Evolutionary conservation across 2,329 filamentous ascomycete species (phyloP), one percentile per base, ranked within the genome.

Genomic region (Ophiostoma tasmaniense): DNA sequence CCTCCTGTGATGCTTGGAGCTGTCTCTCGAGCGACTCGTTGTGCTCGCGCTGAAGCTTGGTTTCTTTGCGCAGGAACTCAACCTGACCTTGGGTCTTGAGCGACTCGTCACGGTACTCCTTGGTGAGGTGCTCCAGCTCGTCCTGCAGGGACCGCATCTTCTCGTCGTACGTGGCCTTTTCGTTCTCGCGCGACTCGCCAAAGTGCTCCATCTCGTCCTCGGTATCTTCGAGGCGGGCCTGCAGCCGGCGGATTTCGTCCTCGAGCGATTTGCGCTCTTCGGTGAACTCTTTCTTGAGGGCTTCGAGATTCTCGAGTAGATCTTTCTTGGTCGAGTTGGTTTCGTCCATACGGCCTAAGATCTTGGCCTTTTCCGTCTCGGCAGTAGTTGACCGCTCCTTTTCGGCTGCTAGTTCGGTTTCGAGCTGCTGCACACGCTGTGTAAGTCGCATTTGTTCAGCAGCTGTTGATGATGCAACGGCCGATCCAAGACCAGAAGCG

Each of bases 171-270:
- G 85, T 84, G 3, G 86, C 87, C 75, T 89, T 91, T 74, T 95
- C 91, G 73, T 96, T 89, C 73, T 97, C 92, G 61, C 91, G 86
- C 55, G 90, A 93, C 74, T 92, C 92, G 59, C 92, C 84, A 68
- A 94, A 86, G 70, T 92, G 86, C 74, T 97, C 93, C 67, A 98
- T 86, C 75, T 97, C 93, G 74, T 97, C 93, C 78, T 99, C 95
- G 6, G 90, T 85, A 73, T 98, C 92, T 76, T 98, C 95, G 0
- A 95, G 82, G 67, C 89, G 90, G 68, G 89, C 83, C 75, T 90
- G 93, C 69, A 93, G 84, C 17, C 86, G 85, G 73, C 88, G 89
- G 69, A 95, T 88, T 76, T 98, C 93, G 20, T 87, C 83, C 73
- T 97, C 91, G 0, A 98, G 82, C 11, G 89, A 90, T 75, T 90